Conservation (phyloP, 2,329 filamentous ascomycete species). For the Pseudopyricularia javanii region DNA sequence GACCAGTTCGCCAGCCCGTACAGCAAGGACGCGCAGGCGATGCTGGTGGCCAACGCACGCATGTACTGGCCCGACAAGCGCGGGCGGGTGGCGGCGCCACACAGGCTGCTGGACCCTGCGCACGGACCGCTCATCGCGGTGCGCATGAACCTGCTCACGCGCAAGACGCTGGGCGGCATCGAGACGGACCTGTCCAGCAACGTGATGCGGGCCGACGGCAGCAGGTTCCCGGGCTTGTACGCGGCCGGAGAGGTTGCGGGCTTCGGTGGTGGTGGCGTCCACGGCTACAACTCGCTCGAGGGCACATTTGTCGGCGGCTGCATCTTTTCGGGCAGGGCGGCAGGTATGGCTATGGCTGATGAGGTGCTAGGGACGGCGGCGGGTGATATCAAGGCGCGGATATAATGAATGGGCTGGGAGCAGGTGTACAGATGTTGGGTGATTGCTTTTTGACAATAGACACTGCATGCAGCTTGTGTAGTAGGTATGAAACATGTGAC, state of each 20-base stretch:
- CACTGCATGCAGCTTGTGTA: too few species aligned
- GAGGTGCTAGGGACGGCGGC: slow-evolving; percentile 19
- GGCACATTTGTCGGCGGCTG: slow-evolving; percentile 51
- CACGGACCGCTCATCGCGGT: slow-evolving; percentile 49
- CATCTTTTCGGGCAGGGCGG: slow-evolving; percentile 47
- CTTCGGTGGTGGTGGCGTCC: slow-evolving; percentile 49
- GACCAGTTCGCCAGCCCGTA: slow-evolving; percentile 42
- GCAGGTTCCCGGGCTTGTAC: slow-evolving; percentile 40
- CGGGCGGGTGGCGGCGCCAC: slow-evolving; percentile 38
- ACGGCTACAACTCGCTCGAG: slow-evolving; percentile 50
- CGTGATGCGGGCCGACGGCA: slow-evolving; percentile 36
- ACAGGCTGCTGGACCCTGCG: slow-evolving; percentile 38
- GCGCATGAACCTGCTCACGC: slow-evolving; percentile 45
- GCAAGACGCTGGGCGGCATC: slow-evolving; percentile 48
- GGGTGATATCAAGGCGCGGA: background rate
- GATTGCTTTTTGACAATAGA: too few species aligned
- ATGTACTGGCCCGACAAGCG: slow-evolving; percentile 41
- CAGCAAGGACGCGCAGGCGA: slow-evolving; percentile 48
- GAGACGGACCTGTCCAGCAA: slow-evolving; percentile 46
- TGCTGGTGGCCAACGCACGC: slow-evolving; percentile 46
- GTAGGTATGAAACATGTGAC: too few species aligned
- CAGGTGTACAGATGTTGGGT: background rate
- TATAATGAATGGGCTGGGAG: background rate
- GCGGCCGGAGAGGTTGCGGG: slow-evolving; percentile 48
- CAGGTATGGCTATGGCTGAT: slow-evolving; percentile 40